Base-by-base conservation (phyloP, 2,329 filamentous ascomycete species). In the Fusarium sarcochroum region DNA sequence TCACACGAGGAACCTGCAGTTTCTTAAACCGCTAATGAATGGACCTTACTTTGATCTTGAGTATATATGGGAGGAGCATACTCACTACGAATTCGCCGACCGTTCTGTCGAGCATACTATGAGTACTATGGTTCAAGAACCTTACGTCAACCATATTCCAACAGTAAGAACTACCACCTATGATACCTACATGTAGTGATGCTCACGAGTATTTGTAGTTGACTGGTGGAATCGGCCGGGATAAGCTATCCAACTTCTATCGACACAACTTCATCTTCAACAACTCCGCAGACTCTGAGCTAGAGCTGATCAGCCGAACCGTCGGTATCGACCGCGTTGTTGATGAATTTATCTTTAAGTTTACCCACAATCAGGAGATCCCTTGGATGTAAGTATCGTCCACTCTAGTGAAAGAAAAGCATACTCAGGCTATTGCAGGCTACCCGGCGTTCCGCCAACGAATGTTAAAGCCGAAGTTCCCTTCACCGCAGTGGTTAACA, bases 11-110 rank as follows among this genome's bases (percentile, higher is more conserved):
- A 89, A 82, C 55, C 79, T 93, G 2, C 79, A 83, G 0, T 92
- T 92, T 69, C 73, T 94, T 14, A 93, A 93, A 73, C 84, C 84
- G 9, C 79, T 85, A 5, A 78, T 92, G 10, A 80, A 81, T 0
- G 92, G 91, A 0, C 91, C 91, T 0, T 86, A 83, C 65, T 93
- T 94, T 73, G 90, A 94, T 70, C 85, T 94, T 10, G 92, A 94
- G 75, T 84, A 85, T 2, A 89, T 94, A 46, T 95, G 92, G 92
- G 90, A 93, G 8, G 91, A 94, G 76, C 91, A 94, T 76, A 91
- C 90, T 0, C 84, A 85, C 46, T 91, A 86, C 68, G 90, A 94
- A 75, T 94, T 95, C 74, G 87, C 78, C 2, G 87, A 89, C 60
- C 85, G 91, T 15, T 88, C 87, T 5, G 91, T 93, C 0, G 88